Evolutionary conservation across 208 protist genomes (phyloP).

Genomic region (Trypanosoma avium): DNA sequence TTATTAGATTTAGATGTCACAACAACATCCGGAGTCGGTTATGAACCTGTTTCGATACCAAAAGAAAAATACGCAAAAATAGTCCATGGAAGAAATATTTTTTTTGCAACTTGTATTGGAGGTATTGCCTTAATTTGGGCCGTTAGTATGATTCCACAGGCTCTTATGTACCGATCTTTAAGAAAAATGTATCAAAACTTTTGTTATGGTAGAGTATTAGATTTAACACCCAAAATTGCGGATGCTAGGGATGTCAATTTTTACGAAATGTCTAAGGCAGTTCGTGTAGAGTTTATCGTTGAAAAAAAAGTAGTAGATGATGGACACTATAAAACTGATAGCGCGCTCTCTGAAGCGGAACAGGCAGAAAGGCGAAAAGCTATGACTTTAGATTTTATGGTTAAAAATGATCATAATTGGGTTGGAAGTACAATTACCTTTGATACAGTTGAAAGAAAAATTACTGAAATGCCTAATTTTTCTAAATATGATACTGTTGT

Average conservation of each 20-base stretch:
- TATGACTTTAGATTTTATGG: constrained; percentile 87
- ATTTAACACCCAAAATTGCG: constrained; percentile 80
- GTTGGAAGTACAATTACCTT: constrained; percentile 81
- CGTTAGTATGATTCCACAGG: constrained; percentile 48
- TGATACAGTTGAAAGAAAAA: constrained; percentile 43
- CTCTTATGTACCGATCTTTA: constrained; percentile 56
- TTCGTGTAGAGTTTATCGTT: constrained; percentile 78
- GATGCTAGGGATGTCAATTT: constrained; percentile 64
- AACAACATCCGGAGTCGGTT: constrained; percentile 3
- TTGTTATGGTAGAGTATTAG: constrained; percentile 66
- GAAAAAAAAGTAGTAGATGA: constrained; percentile 69
- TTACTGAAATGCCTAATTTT: constrained; percentile 43
- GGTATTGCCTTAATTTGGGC: constrained; percentile 40
- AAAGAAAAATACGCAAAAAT: constrained; percentile 82
- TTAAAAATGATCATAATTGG: constrained; percentile 82
- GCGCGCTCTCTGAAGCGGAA: constrained; percentile 43
- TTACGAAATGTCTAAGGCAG: constrained; percentile 73
- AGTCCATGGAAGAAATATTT: constrained; percentile 60
- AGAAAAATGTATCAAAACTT: constrained; percentile 44
- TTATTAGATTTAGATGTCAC: neutral
- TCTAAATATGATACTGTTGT: constrained; percentile 75
- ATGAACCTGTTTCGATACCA: constrained; percentile 51
- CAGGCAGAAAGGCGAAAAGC: constrained; percentile 60
- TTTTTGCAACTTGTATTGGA: constrained; percentile 52
- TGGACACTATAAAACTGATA: constrained; percentile 56